A percentile compares a stretch with the other conserved stretches of the same genome.
Evolutionary conservation across 2,329 filamentous ascomycete species (phyloP).

Genomic region (Calonectria pseudoturangicola): DNA sequence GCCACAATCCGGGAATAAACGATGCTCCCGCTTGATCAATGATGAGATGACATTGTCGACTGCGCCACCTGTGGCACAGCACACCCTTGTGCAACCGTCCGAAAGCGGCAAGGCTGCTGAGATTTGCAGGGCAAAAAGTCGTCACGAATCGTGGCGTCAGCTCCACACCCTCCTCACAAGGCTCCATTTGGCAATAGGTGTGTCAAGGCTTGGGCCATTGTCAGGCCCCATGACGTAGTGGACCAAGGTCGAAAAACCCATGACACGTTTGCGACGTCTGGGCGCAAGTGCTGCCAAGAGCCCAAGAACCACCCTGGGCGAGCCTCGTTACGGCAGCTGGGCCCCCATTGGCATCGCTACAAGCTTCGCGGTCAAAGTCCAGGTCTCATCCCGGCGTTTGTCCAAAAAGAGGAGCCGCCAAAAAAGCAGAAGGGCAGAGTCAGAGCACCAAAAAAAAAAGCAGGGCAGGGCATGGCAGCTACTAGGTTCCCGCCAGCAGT

Average conservation of each 20-base stretch:
- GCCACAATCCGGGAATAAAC: slow-evolving; percentile 35
- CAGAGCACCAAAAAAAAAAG: not conserved
- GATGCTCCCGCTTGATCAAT: slow-evolving; percentile 19
- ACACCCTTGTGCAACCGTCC: slow-evolving; percentile 12
- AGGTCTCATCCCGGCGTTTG: not conserved
- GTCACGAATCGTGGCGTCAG: slow-evolving; percentile 38
- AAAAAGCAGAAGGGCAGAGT: not conserved
- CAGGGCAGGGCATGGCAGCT: not conserved
- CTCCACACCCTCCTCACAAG: slow-evolving; percentile 10
- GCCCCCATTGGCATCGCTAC: slow-evolving; percentile 25
- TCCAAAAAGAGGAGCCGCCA: slow-evolving; percentile 15
- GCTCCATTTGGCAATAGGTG: slow-evolving; percentile 28
- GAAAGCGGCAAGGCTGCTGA: slow-evolving; percentile 6
- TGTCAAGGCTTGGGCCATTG: slow-evolving; percentile 4
- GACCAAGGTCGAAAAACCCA: slow-evolving; percentile 18
- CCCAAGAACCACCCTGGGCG: slow-evolving; percentile 1
- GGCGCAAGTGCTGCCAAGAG: slow-evolving; percentile 28
- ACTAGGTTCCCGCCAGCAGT: slow-evolving; percentile 18
- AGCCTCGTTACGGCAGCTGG: slow-evolving; percentile 11
- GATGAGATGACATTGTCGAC: slow-evolving; percentile 14
- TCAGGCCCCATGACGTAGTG: slow-evolving; percentile 30
- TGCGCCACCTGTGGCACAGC: slow-evolving; percentile 44
- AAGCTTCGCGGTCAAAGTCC: slow-evolving; percentile 1
- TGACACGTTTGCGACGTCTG: slow-evolving; percentile 19
- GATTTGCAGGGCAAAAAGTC: slow-evolving; percentile 18